phyloP scores from a whole-genome alignment of 176 grass and related monocot genomes.

The Aegilops umbellulata region DNA sequence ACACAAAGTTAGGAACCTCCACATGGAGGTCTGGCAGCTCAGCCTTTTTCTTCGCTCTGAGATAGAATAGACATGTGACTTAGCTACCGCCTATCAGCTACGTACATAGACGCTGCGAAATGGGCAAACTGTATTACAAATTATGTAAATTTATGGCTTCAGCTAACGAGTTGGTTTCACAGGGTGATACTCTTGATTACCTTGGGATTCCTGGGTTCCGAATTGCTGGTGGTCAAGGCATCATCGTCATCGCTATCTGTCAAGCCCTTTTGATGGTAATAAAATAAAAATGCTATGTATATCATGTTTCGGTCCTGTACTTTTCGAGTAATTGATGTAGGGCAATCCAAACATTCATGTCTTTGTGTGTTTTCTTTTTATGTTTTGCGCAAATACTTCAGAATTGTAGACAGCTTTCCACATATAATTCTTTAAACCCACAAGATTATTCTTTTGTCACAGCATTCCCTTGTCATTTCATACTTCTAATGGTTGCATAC shows the following conservation, averaged over 20 bases:
- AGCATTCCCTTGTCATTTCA: slow-evolving; percentile 14
- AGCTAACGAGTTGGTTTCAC: slow-evolving; percentile 6
- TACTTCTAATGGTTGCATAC: neutral
- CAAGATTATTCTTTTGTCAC: neutral
- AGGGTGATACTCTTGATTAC: slow-evolving; percentile 98
- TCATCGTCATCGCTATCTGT: slow-evolving; percentile 83
- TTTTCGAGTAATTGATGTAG: neutral
- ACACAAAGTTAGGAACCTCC: neutral
- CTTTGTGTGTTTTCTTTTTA: neutral
- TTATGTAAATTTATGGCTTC: neutral
- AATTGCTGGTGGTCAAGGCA: slow-evolving; percentile 90
- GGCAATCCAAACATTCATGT: neutral
- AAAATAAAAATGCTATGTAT: neutral
- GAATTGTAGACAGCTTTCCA: neutral
- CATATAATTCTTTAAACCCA: neutral
- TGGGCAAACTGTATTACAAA: neutral
- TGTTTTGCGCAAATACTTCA: neutral
- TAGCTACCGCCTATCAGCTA: neutral
- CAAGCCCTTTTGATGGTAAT: slow-evolving; percentile 93
- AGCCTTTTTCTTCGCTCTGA: neutral
- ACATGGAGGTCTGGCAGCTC: neutral
- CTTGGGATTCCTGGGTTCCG: slow-evolving; percentile 86
- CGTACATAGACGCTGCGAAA: neutral
- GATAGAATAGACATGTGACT: neutral
- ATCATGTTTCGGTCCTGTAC: neutral